Base-by-base conservation (phyloP, 345 rosid species). In the Lagerstroemia speciosa region DNA sequence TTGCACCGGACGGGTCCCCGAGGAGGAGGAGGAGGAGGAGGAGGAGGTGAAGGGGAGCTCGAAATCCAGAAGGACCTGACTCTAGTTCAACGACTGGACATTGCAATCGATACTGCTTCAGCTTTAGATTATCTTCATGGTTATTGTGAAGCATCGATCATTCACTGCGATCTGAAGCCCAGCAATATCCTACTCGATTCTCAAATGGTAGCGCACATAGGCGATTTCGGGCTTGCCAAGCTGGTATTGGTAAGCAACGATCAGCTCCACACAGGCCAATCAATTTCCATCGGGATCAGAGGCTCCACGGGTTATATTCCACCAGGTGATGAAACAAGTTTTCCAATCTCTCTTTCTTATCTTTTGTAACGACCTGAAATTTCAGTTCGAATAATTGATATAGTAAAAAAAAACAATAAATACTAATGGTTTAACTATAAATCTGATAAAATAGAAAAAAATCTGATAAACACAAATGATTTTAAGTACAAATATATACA, bases 231-330 rank as follows among this genome's bases (percentile, higher is more conserved):
- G 12, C 43, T 83, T 58, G 81, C 85, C 37, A 77, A 64, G 43
- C 78, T 85, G 34, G 57, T 78, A 53, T 61, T 19, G 31, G 61
- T 3, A 45, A 67, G 3, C 60, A 34, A 17, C 50, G 16, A 52
- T 20, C 20, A 52, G 22, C 57, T 52, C 26, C 26, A 20, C 0
- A 10, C 57, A 8, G 5, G 9, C 9, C 64, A 26, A 40, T 67
- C 69, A 43, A 83, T 78, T 64, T 83, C 87, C 15, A 60, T 69
- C 0, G 74, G 83, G n/a, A 67, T 79, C 6, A 77, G 67, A 73
- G 86, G 87, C 30, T 75, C 86, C 34, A 71, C 80, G 22, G 84
- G 84, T 17, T 85, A 79, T 55, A 67, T 79, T 5, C 76, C 87
- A 61, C 87, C 89, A 75, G 86, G 83, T 85, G 67, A 15, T 5